Conservation (phyloP, 345 rosid genomes). For the Cardamine occulta region DNA sequence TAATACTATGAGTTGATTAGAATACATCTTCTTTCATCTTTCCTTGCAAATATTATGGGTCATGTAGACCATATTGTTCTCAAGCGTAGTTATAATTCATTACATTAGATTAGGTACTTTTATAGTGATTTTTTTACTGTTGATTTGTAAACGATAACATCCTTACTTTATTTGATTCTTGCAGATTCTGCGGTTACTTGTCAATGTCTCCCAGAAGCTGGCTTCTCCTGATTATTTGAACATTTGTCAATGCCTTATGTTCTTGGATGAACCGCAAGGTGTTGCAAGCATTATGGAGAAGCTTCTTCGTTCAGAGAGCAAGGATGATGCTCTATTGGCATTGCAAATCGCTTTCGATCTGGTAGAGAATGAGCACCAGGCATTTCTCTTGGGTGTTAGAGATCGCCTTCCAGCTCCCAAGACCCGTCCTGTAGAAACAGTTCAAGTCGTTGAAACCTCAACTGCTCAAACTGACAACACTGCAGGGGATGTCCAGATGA, state of each 20-base stretch:
- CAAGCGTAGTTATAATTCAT: not conserved
- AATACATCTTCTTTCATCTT: slow-evolving; percentile 1
- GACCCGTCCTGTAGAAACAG: slow-evolving; percentile 55
- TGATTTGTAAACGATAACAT: slow-evolving; percentile 16
- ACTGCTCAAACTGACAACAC: slow-evolving; percentile 60
- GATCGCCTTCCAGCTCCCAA: slow-evolving; percentile 78
- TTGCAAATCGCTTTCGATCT: slow-evolving; percentile 96
- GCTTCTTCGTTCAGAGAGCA: slow-evolving; percentile 82
- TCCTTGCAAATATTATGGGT: not conserved
- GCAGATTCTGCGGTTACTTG: slow-evolving; percentile 90
- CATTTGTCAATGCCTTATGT: slow-evolving; percentile 97
- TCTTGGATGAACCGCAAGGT: slow-evolving; percentile 86
- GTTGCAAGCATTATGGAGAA: slow-evolving; percentile 89
- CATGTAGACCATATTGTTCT: not conserved
- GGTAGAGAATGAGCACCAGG: slow-evolving; percentile 97
- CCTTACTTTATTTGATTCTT: slow-evolving; percentile 31
- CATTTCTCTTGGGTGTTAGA: slow-evolving; percentile 88
- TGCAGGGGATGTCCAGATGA: slow-evolving; percentile 80
- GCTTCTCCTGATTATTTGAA: slow-evolving; percentile 94
- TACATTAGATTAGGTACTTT: not conserved
- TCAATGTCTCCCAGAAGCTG: slow-evolving; percentile 80
- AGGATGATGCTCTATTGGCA: slow-evolving; percentile 87
- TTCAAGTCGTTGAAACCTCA: slow-evolving; percentile 55
- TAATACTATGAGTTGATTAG: not conserved
- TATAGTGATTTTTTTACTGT: not conserved